These are phyloP conservation scores for Penicillium sp. DNA, from an alignment of 2,329 filamentous ascomycete species.

Conservation along the genomic window DNA sequence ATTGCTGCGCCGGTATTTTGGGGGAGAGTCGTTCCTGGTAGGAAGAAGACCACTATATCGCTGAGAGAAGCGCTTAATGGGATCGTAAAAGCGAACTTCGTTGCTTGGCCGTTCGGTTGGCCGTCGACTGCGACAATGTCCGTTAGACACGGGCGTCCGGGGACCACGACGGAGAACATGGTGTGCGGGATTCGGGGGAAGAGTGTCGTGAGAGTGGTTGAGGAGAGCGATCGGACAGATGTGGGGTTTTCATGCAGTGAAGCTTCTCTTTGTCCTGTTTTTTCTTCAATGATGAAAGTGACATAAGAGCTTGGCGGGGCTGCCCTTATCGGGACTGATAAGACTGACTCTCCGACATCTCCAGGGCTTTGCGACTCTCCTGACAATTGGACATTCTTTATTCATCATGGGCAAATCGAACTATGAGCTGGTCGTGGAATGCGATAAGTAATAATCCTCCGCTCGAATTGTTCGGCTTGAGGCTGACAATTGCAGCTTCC, in stretches of 20 bases:
- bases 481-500: slow-evolving; percentile 62
- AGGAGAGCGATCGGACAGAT: background rate
- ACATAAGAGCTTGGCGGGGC: slow-evolving; percentile 22
- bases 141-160: slow-evolving; percentile 62
- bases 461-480: background rate
- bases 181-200: background rate
- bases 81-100: slow-evolving; percentile 69
- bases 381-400: too few species aligned
- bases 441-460: slow-evolving; percentile 50
- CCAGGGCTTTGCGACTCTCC: too few species aligned
- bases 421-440: slow-evolving; percentile 59
- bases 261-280: slow-evolving; percentile 11
- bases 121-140: slow-evolving; percentile 54
- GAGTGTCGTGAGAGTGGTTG: background rate
- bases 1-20: slow-evolving; percentile 80
- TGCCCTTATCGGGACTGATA: slow-evolving; percentile 29
- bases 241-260: background rate
- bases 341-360: slow-evolving; percentile 17
- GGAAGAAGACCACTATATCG: slow-evolving; percentile 85
- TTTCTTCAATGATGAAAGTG: slow-evolving; percentile 20
- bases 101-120: slow-evolving; percentile 57
- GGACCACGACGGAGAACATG: slow-evolving; percentile 65
- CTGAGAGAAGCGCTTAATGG: slow-evolving; percentile 60
- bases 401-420: slow-evolving; percentile 46
- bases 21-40: slow-evolving; percentile 75